These are phyloP conservation scores for Starmerella cellae DNA, from an alignment of 805 yeast species.

Conservation along the genomic window DNA sequence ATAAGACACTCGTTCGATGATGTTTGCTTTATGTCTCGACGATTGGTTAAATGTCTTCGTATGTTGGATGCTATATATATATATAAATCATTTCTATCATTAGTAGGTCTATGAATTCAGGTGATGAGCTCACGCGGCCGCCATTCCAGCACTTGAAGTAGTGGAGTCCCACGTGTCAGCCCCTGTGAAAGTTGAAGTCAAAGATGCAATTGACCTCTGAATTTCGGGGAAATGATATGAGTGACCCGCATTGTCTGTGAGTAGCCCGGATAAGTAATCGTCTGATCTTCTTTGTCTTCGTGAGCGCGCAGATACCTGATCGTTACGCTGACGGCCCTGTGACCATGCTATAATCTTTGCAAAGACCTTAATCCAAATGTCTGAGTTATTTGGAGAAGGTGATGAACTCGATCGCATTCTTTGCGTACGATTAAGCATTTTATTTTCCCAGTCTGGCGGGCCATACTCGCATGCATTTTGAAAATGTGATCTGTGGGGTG, in stretches of 20 bases:
- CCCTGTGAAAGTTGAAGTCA: constrained; percentile 7
- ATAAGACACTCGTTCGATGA: no score
- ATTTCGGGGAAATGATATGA: constrained; percentile 8
- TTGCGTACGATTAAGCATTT: constrained; percentile 1
- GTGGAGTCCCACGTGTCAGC: constrained; percentile 7
- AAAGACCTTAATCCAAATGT: constrained; percentile 3
- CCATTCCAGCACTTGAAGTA: constrained; percentile 1
- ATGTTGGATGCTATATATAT: no score
- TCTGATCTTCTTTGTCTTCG: no score
- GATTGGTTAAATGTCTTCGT: no score
- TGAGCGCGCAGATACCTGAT: no score
- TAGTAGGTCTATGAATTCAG: background rate
- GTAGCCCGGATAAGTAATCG: no score
- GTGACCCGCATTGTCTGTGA: constrained; percentile 3
- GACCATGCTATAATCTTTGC: constrained; percentile 6
- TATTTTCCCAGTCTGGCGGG: constrained; percentile 18
- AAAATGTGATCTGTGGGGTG: constrained; percentile 1
- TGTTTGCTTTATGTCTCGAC: no score
- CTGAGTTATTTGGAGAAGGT: no score
- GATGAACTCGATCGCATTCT: background rate
- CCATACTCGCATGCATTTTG: constrained; percentile 9
- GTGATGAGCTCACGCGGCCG: background rate
- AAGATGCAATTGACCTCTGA: constrained; percentile 7
- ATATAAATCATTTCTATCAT: no score
- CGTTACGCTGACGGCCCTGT: background rate